Evolutionary conservation across 2,329 filamentous ascomycete genomes (phyloP).

Genomic region (Delphinella strobiligena): DNA sequence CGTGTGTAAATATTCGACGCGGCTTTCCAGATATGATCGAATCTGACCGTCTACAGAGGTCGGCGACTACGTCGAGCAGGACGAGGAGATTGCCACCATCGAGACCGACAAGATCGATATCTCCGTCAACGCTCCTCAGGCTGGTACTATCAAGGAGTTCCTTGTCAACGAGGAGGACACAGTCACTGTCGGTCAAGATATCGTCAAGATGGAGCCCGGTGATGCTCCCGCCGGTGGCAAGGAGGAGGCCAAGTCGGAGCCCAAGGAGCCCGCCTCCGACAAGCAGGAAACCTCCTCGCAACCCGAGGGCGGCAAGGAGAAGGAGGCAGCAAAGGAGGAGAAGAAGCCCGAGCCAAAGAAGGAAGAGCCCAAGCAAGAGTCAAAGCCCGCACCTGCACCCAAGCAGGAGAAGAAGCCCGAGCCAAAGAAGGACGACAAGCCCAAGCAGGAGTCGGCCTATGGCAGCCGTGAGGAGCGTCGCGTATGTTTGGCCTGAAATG

Average conservation of each 20-base stretch:
- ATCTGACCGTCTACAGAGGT: constrained; percentile 42
- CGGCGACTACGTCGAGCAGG: constrained; percentile 86
- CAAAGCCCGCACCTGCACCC: constrained; percentile 20
- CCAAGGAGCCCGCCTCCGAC: constrained; percentile 47
- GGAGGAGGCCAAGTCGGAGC: constrained; percentile 44
- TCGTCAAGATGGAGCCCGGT: constrained; percentile 75
- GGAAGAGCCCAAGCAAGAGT: constrained; percentile 22
- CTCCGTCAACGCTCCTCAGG: constrained; percentile 83
- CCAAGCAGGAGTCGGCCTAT: constrained; percentile 36
- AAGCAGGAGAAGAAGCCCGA: constrained; percentile 30
- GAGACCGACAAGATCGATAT: constrained; percentile 99
- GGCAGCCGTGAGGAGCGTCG: constrained; percentile 79
- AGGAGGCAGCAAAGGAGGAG: constrained; percentile 24
- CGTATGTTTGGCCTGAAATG: constrained; percentile 48
- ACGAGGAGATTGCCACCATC: constrained; percentile 97
- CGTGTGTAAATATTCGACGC: constrained; percentile 27
- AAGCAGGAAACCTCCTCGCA: constrained; percentile 46
- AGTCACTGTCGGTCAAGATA: constrained; percentile 83
- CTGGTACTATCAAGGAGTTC: constrained; percentile 84
- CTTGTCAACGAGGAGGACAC: constrained; percentile 90
- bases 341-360: constrained; percentile 24
- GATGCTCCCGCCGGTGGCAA: constrained; percentile 43
- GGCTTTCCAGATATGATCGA: background rate
- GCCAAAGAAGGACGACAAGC: constrained; percentile 29
- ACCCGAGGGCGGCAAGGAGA: constrained; percentile 37